phyloP scores from a whole-genome alignment of 169 alveolate species.

The Babesia bigemina region DNA sequence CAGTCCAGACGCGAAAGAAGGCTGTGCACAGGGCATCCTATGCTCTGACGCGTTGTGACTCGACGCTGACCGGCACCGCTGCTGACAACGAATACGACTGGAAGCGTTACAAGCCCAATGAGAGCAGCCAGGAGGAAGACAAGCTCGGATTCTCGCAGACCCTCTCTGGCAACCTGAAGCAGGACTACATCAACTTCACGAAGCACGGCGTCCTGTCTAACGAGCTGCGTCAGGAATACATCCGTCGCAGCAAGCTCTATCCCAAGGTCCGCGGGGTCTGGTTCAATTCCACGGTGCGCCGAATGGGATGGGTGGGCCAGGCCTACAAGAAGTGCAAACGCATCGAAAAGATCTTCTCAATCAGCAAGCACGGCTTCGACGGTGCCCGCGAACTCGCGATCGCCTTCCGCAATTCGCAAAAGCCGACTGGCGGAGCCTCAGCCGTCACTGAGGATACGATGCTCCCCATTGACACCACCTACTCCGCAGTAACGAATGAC shows the following conservation, averaged over 20 bases:
- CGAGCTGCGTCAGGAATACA: constrained; percentile 74
- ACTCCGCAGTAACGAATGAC: constrained; percentile 5
- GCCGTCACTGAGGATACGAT: constrained; percentile 4
- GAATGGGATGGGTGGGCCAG: constrained; percentile 87
- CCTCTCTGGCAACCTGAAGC: not conserved
- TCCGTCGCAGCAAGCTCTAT: constrained; percentile 73
- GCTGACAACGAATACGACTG: constrained; percentile 1
- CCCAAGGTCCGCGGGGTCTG: constrained; percentile 83
- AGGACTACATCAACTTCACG: constrained; percentile 17
- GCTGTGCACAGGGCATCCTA: not conserved
- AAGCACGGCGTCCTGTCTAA: constrained; percentile 35
- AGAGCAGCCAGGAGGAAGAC: not conserved
- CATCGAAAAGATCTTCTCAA: constrained; percentile 79
- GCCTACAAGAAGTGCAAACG: constrained; percentile 83
- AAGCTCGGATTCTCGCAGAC: not conserved
- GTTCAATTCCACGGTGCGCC: constrained; percentile 81
- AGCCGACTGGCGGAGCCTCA: constrained; percentile 59
- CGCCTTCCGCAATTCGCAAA: constrained; percentile 81
- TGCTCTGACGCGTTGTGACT: not conserved
- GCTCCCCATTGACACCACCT: constrained; percentile 19
- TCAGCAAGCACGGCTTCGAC: constrained; percentile 80
- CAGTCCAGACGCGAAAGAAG: not conserved
- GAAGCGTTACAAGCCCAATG: not conserved
- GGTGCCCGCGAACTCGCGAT: constrained; percentile 80
- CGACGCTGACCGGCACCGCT: not conserved